Evolutionary conservation across 2,329 filamentous ascomycete genomes (phyloP).

Genomic region (Penicillium sp.): DNA sequence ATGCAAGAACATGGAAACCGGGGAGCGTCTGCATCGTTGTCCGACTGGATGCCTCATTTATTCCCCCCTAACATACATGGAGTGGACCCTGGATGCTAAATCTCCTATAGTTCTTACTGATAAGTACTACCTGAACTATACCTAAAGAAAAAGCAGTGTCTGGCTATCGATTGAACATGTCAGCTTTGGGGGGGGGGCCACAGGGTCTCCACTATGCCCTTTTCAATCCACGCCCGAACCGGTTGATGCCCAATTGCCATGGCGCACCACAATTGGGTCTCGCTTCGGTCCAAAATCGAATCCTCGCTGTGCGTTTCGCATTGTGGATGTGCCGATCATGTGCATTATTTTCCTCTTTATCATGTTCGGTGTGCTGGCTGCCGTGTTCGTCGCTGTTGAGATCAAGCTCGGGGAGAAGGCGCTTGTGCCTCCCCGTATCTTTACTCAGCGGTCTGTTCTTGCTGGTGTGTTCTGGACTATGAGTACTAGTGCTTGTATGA

Average conservation of each 20-base stretch:
- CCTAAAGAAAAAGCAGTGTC: constrained; percentile 5
- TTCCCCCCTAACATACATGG: constrained; percentile 6
- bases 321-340: constrained; percentile 14
- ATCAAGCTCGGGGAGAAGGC: constrained; percentile 45
- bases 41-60: constrained; percentile 10
- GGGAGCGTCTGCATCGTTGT: not conserved
- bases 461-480: constrained; percentile 33
- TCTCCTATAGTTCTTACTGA: not conserved
- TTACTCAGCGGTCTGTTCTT: constrained; percentile 47
- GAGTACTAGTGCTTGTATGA: constrained; percentile 40
- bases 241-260: constrained; percentile 28
- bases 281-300: constrained; percentile 22
- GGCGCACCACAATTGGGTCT: constrained; percentile 23
- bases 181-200: constrained; percentile 10
- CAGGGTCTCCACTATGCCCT: constrained; percentile 14
- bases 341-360: constrained; percentile 25
- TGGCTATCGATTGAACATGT: constrained; percentile 24
- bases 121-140: not conserved
- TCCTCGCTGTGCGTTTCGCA: constrained; percentile 15
- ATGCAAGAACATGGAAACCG: not conserved
- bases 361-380: constrained; percentile 26
- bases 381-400: constrained; percentile 46
- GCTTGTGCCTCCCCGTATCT: constrained; percentile 48
- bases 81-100: not conserved
- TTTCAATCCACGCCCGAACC: constrained; percentile 20